Evolutionary conservation across 164 flowering plant species (phyloP), one percentile per base, ranked within the genome.

Genomic region (Umbilicus rupestris): DNA sequence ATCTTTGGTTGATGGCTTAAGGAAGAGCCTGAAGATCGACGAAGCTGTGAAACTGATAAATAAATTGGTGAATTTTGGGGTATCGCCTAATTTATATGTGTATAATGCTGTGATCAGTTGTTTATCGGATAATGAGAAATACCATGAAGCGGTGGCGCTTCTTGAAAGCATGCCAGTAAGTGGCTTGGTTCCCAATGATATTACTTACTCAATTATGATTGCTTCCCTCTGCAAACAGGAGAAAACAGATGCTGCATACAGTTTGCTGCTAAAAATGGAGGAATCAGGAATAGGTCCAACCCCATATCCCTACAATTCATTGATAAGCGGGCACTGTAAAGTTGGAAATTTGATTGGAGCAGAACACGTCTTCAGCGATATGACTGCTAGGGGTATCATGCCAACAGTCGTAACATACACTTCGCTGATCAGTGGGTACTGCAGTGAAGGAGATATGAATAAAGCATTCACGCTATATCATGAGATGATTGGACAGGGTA

Each of bases 391-490:
- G 73, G 90, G 90, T 66, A 67, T 89, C 76, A 30, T 14, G 3
- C 97, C 94, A 46, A 87, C 79, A 59, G 97, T 83, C 46, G 77
- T 82, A 66, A 89, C 91, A 7, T 93, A 87, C 66, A 83, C 96
- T 15, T 78, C 94, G 55, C 72, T 90, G 71, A 85, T 93, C 57
- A 79, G 84, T 76, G 97, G 96, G 63, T 87, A 83, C 69, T 87
- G 92, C 77, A 81, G 70, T 72, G 76, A 78, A 67, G 83, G 84
- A 52, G 70, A 82, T 55, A 17, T 86, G 64, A 68, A 81, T 16
- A 76, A 78, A 70, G 98, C 97, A 28, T 80, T 82, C 46, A 72
- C 78, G 65, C 74, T 89, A 19, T 83, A 84, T 74, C 77, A 77
- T 63, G 87, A 84, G 74, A 94, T 94, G 98, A 82, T 72, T 9